Evolutionary conservation across 805 yeast genomes (phyloP).

Genomic region (Ogataea naganishii): DNA sequence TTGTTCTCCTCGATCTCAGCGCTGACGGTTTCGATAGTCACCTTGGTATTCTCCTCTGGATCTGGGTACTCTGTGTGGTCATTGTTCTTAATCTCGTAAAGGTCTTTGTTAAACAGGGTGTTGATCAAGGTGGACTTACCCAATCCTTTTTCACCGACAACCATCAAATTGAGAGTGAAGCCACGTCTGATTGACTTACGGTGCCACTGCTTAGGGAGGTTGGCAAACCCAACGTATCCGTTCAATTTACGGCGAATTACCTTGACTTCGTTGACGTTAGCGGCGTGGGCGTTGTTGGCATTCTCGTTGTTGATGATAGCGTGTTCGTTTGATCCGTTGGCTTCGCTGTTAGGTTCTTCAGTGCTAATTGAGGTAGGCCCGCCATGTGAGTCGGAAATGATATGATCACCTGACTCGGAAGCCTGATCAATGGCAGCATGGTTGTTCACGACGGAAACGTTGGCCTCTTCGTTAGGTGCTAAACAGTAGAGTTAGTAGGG

Average conservation of each 20-base stretch:
- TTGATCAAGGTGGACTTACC: conserved; percentile 91
- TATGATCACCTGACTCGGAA: too few relatives aligned
- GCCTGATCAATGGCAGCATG: too few relatives aligned
- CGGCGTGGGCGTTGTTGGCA: too few relatives aligned
- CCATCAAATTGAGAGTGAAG: conserved; percentile 79
- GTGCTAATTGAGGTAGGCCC: too few relatives aligned
- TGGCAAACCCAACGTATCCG: conserved; percentile 95
- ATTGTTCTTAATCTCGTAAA: conserved; percentile 33
- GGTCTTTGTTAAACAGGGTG: conserved; percentile 71
- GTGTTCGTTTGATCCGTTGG: too few relatives aligned
- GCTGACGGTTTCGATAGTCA: conserved; percentile 50
- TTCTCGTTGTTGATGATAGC: too few relatives aligned
- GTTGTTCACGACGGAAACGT: too few relatives aligned
- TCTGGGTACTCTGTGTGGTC: conserved; percentile 25
- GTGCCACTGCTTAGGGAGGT: conserved; percentile 98
- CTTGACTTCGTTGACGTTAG: too few relatives aligned
- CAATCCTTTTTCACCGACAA: conserved; percentile 85
- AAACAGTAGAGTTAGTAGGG: too few relatives aligned
- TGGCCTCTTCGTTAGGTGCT: too few relatives aligned
- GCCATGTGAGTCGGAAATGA: too few relatives aligned
- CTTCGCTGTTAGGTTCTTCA: too few relatives aligned
- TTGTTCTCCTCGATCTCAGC: conserved; percentile 89
- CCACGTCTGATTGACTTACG: conserved; percentile 87
- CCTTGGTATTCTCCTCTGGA: conserved; percentile 35
- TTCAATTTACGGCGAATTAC: conserved; percentile 76